Base-by-base conservation (phyloP, 208 protist genomes). In the Entamoeba dispar region DNA sequence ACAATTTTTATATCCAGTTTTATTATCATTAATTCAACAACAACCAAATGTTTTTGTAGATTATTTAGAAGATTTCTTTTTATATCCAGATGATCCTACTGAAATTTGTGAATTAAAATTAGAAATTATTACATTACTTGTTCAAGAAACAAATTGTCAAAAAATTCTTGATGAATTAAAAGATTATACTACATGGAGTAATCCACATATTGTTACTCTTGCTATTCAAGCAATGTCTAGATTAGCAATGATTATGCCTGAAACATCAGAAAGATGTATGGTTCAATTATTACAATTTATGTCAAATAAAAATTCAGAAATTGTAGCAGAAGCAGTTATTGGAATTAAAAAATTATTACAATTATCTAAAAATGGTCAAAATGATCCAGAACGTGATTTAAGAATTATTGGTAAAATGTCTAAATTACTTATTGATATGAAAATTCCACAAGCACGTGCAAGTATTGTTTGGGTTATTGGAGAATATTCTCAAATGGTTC, bases 401-500 rank as follows among this genome's bases (percentile, higher is more conserved):
- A 49, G 50, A 31, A 52, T 93, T 14, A 27, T 93, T 15, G 22
- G 49, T 14, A 38, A 27, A 19, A 43, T 93, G 27, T 43, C 57
- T 17, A 51, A 34, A 14, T 50, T 93, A 12, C 91, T 93, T 5
- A 27, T 34, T 57, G 49, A 73, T 14, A 92, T 91, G 50, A 31
- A 57, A 31, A 91, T 50, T 27, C 22, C 51, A 10, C 51, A 73
- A 52, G 93, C 93, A 34, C 10, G 51, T 31, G 49, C 93, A 19
- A 43, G 22, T 86, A 92, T 93, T 43, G 86, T 93, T 14, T 93
- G 93, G 93, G 15, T 93, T 8, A 93, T 93, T 73, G 93, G 93
- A 19, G 49, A 73, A 50, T 93, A 93, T 51, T 38, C n/a, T 43
- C 43, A 49, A 51, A 49, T 91, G 47, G n/a, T 93, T 43, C 93